Evolutionary conservation across 2,329 filamentous ascomycete genomes (phyloP).

Genomic region (Aspergillus viridinutans): DNA sequence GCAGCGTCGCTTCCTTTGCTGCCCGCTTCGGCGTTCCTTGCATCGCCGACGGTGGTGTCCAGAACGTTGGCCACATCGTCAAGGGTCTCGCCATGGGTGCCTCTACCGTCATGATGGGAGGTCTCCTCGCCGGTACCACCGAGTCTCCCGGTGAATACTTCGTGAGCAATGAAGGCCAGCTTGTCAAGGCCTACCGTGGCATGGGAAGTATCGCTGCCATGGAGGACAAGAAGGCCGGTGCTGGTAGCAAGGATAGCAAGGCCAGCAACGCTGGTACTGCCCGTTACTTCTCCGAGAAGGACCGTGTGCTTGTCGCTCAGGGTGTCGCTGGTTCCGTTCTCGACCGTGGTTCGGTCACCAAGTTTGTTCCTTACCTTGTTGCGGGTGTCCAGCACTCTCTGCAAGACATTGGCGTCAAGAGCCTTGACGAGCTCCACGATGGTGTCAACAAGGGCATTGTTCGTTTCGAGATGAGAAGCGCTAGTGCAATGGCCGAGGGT

Average conservation of each 20-base stretch:
- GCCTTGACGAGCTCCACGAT: slow-evolving; percentile 70
- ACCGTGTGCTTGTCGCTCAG: slow-evolving; percentile 90
- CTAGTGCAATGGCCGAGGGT: slow-evolving; percentile 92
- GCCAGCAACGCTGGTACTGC: slow-evolving; percentile 86
- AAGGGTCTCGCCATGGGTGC: slow-evolving; percentile 95
- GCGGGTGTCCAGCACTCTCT: slow-evolving; percentile 96
- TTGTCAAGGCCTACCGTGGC: slow-evolving; percentile 98
- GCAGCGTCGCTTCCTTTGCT: slow-evolving; percentile 83
- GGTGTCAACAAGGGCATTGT: slow-evolving; percentile 70
- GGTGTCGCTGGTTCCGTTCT: slow-evolving; percentile 74
- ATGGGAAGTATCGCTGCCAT: slow-evolving; percentile 99
- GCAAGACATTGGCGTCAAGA: slow-evolving; percentile 88
- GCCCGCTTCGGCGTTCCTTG: slow-evolving; percentile 92
- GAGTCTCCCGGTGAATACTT: slow-evolving; percentile 97
- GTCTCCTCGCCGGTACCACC: slow-evolving; percentile 91
- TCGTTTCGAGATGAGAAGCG: slow-evolving; percentile 89
- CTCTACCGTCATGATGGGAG: slow-evolving; percentile 98
- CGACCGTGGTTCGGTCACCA: slow-evolving; percentile 70
- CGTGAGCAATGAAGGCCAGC: slow-evolving; percentile 91
- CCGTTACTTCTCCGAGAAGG: slow-evolving; percentile 96
- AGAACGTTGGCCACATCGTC: slow-evolving; percentile 98
- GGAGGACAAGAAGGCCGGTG: slow-evolving; percentile 96
- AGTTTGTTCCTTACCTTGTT: slow-evolving; percentile 93
- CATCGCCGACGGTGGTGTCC: slow-evolving; percentile 95
- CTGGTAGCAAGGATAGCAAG: slow-evolving; percentile 64